These are phyloP conservation scores for Bruguiera hainesii DNA, from an alignment of 441 rosid species.

Conservation along the genomic window DNA sequence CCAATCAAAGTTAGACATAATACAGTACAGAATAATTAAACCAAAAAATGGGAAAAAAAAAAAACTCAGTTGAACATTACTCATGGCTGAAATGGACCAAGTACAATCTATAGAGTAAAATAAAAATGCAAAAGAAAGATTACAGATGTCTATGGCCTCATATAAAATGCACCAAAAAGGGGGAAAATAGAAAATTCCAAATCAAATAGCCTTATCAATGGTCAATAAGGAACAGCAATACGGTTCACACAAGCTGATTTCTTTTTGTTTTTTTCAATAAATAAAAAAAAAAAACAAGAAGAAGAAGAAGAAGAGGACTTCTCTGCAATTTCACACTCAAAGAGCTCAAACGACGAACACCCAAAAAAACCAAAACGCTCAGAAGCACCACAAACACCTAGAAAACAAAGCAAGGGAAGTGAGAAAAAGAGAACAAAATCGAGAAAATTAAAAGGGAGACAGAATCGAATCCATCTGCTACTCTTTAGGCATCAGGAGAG, in stretches of 20 bases:
- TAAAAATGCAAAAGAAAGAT: not conserved
- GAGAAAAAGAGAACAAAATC: not conserved
- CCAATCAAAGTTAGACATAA: too few relatives aligned
- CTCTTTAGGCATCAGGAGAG: constrained; percentile 32
- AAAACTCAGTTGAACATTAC: too few relatives aligned
- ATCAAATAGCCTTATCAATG: constrained; percentile 7
- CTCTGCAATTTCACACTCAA: not conserved
- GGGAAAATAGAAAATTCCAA: constrained; percentile 6
- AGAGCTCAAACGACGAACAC: constrained; percentile 13
- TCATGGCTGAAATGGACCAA: not conserved
- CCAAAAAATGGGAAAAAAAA: too few relatives aligned
- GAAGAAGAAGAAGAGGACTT: too few relatives aligned
- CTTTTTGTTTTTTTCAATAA: too few relatives aligned
- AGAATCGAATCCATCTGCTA: constrained; percentile 38
- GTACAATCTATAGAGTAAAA: not conserved
- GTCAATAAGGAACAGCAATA: constrained; percentile 18
- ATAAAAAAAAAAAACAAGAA: not conserved
- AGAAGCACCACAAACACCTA: not conserved
- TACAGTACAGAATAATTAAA: too few relatives aligned
- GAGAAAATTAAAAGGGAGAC: constrained; percentile 8
- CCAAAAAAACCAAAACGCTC: constrained; percentile 14
- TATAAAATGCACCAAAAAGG: not conserved
- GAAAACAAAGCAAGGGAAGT: not conserved
- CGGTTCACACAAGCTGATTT: constrained; percentile 12
- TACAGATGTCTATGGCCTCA: constrained; percentile 1